Evolutionary conservation across 176 grass and related monocot species (phyloP).

Genomic region (Paspalum notatum): DNA sequence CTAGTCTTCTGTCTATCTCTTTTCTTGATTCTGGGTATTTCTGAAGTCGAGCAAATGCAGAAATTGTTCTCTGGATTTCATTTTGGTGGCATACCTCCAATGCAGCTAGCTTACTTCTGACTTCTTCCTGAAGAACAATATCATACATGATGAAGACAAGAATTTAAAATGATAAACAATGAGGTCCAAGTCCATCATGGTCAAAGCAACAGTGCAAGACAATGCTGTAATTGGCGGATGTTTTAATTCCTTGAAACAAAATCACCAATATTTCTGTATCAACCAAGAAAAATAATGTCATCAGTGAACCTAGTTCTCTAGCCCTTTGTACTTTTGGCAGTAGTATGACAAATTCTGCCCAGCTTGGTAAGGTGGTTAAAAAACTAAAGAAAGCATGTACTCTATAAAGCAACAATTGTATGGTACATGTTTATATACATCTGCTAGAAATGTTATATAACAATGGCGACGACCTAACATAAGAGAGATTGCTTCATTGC

Average conservation of each 20-base stretch:
- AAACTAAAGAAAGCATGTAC: not conserved
- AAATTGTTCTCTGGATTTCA: constrained; percentile 73
- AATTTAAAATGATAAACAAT: constrained; percentile 24
- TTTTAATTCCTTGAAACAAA: not conserved
- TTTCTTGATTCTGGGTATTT: constrained; percentile 76
- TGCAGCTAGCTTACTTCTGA: constrained; percentile 60
- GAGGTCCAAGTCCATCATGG: not conserved
- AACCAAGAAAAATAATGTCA: constrained; percentile 13
- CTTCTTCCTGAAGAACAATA: constrained; percentile 65
- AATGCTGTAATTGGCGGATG: not conserved
- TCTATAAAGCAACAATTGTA: constrained; percentile 23
- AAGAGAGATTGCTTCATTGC: not conserved
- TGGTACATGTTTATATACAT: constrained; percentile 22
- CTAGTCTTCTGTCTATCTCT: constrained; percentile 78
- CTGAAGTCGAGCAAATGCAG: constrained; percentile 55
- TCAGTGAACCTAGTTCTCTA: not conserved
- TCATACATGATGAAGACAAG: constrained; percentile 19
- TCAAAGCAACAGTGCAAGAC: constrained; percentile 8
- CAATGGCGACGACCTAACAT: not conserved
- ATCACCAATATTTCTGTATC: not conserved
- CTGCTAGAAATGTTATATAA: not conserved
- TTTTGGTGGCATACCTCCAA: constrained; percentile 61
- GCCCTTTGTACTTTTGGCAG: not conserved
- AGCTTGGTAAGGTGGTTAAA: not conserved
- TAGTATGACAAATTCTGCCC: not conserved